Conservation (phyloP, 192 early-diverging fungal species). For the Coemansia reversa region DNA sequence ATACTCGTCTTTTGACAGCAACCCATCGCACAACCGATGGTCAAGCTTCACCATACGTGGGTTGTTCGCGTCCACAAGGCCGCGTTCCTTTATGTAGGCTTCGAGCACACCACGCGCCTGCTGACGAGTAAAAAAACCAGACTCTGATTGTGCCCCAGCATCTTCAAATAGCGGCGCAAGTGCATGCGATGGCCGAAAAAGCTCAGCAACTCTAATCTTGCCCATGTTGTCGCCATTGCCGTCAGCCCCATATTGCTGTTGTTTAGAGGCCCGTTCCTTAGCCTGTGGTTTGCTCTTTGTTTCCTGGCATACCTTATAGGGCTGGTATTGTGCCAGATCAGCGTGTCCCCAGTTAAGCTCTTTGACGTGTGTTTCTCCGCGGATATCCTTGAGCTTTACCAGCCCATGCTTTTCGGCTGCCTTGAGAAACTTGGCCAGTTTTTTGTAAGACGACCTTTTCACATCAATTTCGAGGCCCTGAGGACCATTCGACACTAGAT, state of each 20-base stretch:
- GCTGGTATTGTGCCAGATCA: conserved; percentile 31
- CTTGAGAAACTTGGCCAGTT: conserved; percentile 86
- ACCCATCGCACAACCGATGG: conserved; percentile 61
- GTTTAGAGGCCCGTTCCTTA: not conserved
- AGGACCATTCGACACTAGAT: conserved; percentile 71
- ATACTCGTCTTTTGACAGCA: conserved; percentile 69
- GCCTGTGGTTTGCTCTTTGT: not conserved
- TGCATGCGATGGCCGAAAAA: conserved; percentile 55
- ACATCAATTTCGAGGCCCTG: conserved; percentile 67
- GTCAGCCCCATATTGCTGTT: not conserved
- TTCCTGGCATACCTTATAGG: conserved; percentile 16
- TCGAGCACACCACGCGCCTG: conserved; percentile 61
- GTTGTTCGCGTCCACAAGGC: conserved; percentile 60
- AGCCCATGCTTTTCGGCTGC: conserved; percentile 81
- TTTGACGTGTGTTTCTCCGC: conserved; percentile 46
- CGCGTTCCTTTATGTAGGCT: conserved; percentile 63
- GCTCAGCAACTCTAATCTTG: conserved; percentile 50
- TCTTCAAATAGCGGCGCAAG: conserved; percentile 58
- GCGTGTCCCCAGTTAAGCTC: conserved; percentile 35
- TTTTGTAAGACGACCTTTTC: conserved; percentile 83
- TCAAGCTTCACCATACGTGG: conserved; percentile 67
- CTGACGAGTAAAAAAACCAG: conserved; percentile 57
- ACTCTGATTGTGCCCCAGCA: conserved; percentile 49
- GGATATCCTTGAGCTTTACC: conserved; percentile 77
- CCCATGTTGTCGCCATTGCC: not conserved